Evolutionary conservation across 2,329 filamentous ascomycete species (phyloP), one percentile per base, ranked within the genome.

Genomic region (Lecanosticta acicola): DNA sequence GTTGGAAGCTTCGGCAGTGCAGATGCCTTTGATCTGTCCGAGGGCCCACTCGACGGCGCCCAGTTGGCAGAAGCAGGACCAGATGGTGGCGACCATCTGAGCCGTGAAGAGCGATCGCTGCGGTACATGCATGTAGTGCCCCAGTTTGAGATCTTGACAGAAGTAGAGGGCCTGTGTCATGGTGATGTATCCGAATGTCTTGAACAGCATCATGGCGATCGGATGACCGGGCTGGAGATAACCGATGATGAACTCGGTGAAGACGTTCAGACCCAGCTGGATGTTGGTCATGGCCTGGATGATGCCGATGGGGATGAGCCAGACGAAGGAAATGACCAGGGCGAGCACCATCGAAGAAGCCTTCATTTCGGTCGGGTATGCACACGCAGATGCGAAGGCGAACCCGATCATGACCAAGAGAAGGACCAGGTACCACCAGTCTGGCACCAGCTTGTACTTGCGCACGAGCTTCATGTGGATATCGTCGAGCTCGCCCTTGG

Each of bases 241-340:
- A 19, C 55, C 53, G 18, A 56, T 49, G 29, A 57, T 51, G 40
- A 56, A 49, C 32, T 54, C 53, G 3, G 52, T 52, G 42, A 59
- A 54, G 16, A 60, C 57, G 29, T 60, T 59, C 24, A 60, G 35
- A 17, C 52, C 51, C 3, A 58, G 48, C 21, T 54, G 49, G 16
- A 57, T 58, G 65, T 93, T 94, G 13, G 88, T 94, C 56, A 94
- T 87, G 17, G 87, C 88, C 84, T 91, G 93, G 59, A 94, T 85
- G 61, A 94, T 94, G 53, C 88, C 87, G 52, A 93, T 91, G 5
- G 88, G 88, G 50, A 94, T 88, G 67, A 93, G 94, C 51, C 93
- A 83, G 41, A 89, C 67, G 18, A 81, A 79, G 51, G 86, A 89
- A 44, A 94, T 87, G 33, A 73, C 80, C 1, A 94, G 74, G 1